Evolutionary conservation across 2,329 filamentous ascomycete species (phyloP).

Genomic region (Aspergillus versicolor): DNA sequence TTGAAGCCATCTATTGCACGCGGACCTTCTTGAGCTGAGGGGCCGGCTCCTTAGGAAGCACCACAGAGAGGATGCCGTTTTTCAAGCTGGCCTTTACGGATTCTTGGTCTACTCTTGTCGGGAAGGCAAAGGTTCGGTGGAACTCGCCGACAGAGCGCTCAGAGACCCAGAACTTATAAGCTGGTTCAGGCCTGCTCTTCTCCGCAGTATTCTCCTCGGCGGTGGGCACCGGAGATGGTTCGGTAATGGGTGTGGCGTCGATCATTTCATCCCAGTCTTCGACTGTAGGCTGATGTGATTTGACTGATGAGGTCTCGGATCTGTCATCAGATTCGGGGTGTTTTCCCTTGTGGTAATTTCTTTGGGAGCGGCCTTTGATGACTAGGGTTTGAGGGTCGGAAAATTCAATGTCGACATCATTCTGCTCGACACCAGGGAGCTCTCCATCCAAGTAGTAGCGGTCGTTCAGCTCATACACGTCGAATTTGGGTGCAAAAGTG

Average conservation of each 20-base stretch:
- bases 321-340: conserved; percentile 20
- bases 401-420: conserved; percentile 49
- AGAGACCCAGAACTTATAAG: conserved; percentile 55
- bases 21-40: conserved; percentile 53
- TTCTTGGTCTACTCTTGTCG: conserved; percentile 57
- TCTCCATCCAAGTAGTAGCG: conserved; percentile 48
- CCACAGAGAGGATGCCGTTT: conserved; percentile 57
- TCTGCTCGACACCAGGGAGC: conserved; percentile 47
- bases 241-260: not conserved
- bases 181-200: conserved; percentile 14
- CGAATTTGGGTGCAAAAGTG: conserved; percentile 43
- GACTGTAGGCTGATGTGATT: conserved; percentile 49
- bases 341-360: conserved; percentile 26
- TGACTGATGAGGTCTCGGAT: conserved; percentile 23
- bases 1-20: conserved; percentile 33
- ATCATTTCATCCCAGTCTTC: conserved; percentile 44
- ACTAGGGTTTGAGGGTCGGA: conserved; percentile 45
- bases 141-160: conserved; percentile 60
- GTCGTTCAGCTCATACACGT: conserved; percentile 43
- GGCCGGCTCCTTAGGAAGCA: conserved; percentile 55
- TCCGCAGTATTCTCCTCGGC: conserved; percentile 20
- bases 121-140: conserved; percentile 57
- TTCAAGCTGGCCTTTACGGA: conserved; percentile 58
- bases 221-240: conserved; percentile 4
- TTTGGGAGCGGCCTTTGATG: conserved; percentile 42